Conservation (phyloP, 2,329 filamentous ascomycete genomes). For the Fusarium scirpi region DNA sequence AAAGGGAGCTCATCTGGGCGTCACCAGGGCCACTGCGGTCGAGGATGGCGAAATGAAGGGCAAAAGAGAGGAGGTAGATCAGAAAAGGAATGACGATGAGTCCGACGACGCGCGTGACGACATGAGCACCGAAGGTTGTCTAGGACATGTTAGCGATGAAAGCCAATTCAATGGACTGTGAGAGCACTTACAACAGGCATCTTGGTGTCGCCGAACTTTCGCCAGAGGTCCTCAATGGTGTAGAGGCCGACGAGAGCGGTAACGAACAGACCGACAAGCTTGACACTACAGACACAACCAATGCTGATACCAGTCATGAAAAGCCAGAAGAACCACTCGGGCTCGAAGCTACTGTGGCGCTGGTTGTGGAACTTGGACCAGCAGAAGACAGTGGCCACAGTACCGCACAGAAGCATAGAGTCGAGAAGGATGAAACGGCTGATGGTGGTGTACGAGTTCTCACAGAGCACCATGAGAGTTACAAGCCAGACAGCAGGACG, state of each 20-base stretch:
- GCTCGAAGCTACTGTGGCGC: conserved; percentile 85
- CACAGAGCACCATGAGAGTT: conserved; percentile 96
- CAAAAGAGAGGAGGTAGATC: conserved; percentile 97
- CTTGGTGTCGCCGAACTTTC: conserved; percentile 93
- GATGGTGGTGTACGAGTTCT: conserved; percentile 99
- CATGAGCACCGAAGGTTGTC: conserved; percentile 78
- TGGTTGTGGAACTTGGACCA: conserved; percentile 97
- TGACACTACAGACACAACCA: conserved; percentile 97
- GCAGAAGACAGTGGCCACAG: conserved; percentile 96
- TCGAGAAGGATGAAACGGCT: conserved; percentile 98
- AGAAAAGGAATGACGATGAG: conserved; percentile 89
- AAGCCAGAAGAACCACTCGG: conserved; percentile 95
- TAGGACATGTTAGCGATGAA: conserved; percentile 41
- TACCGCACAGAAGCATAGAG: conserved; percentile 98
- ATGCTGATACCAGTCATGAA: conserved; percentile 94
- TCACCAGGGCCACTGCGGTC: conserved; percentile 95
- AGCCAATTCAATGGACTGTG: neutral
- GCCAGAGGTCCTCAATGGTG: conserved; percentile 96
- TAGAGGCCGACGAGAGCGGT: conserved; percentile 96
- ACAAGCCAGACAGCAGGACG: conserved; percentile 93
- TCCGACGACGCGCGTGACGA: conserved; percentile 83
- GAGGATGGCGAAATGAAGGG: conserved; percentile 91
- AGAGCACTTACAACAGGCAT: conserved; percentile 80
- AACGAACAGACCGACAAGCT: conserved; percentile 96
- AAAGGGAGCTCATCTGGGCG: conserved; percentile 99